Conservation (phyloP, 768 basidiomycete genomes). For the Collybiopsis confluens region DNA sequence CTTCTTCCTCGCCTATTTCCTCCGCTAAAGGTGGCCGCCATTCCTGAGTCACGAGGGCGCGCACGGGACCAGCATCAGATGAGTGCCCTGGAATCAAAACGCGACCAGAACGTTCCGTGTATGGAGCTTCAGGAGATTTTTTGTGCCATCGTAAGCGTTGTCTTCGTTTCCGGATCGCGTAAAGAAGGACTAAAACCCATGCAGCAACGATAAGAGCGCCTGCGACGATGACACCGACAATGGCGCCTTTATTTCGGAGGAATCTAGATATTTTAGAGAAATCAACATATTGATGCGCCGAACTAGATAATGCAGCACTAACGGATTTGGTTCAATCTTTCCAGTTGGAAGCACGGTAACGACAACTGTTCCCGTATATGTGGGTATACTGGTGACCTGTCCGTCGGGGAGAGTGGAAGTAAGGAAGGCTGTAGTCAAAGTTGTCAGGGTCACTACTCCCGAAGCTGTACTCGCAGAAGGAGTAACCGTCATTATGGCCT, state of each 20-base stretch:
- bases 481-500: neutral
- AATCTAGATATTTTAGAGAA: neutral
- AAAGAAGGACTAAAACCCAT: neutral
- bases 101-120: slow-evolving; percentile 1
- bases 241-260: slow-evolving; percentile 2
- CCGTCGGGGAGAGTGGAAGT: slow-evolving; percentile 2
- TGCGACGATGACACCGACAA: neutral
- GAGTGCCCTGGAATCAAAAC: slow-evolving; percentile 2
- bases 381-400: neutral
- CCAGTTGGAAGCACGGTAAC: neutral
- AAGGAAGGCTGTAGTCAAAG: neutral
- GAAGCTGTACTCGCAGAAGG: neutral
- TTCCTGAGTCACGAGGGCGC: neutral
- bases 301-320: neutral
- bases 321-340: slow-evolving; percentile 3
- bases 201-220: neutral
- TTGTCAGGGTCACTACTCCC: neutral
- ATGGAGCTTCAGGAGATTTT: neutral
- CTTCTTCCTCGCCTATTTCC: neutral
- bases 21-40: slow-evolving; percentile 3
- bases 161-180: neutral
- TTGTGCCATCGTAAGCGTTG: neutral
- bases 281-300: neutral
- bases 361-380: neutral
- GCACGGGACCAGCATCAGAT: neutral